Evolutionary conservation across 352 stramenopile species (phyloP), one percentile per base, ranked within the genome.

Genomic region (Blastocystis sp.): DNA sequence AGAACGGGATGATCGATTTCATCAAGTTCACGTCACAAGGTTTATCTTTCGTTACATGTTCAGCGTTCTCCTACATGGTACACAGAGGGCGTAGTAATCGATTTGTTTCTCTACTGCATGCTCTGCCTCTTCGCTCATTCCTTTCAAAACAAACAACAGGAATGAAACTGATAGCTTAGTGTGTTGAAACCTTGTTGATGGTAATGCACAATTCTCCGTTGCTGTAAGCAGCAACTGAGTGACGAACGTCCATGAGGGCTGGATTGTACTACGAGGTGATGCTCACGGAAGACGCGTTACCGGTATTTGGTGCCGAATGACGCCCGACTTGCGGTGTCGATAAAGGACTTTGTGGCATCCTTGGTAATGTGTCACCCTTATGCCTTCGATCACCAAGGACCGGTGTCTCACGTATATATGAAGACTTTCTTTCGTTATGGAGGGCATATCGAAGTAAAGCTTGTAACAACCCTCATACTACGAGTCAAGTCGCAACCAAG

Each of bases 241-340:
- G 2, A 9, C 37, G 13, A 21, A 31, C 61, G 35, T 81, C 71
- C 41, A 81, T 66, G 33, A 81, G 21, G n/a, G 29, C 3, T n/a
- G 71, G 71, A 81, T 81, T 81, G 71, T 81, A 81, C 71, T 81
- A 81, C 13, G 35, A 4, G 59, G 6, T 65, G n/a, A n/a, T n/a
- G n/a, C n/a, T n/a, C n/a, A n/a, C n/a, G n/a, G n/a, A n/a, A n/a
- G n/a, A n/a, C n/a, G n/a, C n/a, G n/a, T n/a, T n/a, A 81, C 71
- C 26, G 71, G 71, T n/a, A 81, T 81, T 9, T 45, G 71, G 39
- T 62, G 60, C n/a, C 50, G 35, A 59, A 81, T 55, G 51, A 50
- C 39, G 35, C 71, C 71, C 13, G 13, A 67, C 41, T 65, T 81
- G 24, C 71, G 37, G 19, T 37, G 31, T 50, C 66, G 71, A 65